Evolutionary conservation across 768 basidiomycete species (phyloP).

Genomic region (Piloderma croceum): DNA sequence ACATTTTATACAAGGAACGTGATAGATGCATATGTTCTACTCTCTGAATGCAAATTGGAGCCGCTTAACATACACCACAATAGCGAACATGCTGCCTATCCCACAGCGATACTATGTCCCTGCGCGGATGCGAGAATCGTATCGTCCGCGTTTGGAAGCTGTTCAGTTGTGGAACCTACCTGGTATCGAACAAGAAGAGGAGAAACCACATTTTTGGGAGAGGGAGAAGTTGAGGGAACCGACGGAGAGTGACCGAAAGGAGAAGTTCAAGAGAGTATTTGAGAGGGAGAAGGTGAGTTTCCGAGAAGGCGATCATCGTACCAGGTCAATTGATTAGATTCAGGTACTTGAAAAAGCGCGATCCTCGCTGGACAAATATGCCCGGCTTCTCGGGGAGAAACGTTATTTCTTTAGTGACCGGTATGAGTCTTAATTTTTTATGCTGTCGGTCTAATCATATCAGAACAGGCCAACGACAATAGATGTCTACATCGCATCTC

Average conservation of each 20-base stretch:
- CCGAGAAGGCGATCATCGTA: not conserved
- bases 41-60: constrained; percentile 59
- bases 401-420: constrained; percentile 46
- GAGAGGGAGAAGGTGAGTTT: constrained; percentile 54
- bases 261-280: constrained; percentile 49
- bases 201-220: constrained; percentile 28
- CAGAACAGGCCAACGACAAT: constrained; percentile 50
- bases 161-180: constrained; percentile 57
- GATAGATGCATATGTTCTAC: constrained; percentile 60
- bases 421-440: constrained; percentile 26
- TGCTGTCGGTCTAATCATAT: constrained; percentile 1
- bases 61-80: constrained; percentile 45
- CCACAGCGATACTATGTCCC: constrained; percentile 77
- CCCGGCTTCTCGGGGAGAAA: constrained; percentile 45
- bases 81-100: constrained; percentile 53
- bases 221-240: constrained; percentile 24
- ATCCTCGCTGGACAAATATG: constrained; percentile 51
- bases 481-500: constrained; percentile 64
- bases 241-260: constrained; percentile 29
- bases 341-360: constrained; percentile 60
- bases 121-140: constrained; percentile 49
- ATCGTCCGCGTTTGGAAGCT: constrained; percentile 53
- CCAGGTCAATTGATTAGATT: constrained; percentile 2
- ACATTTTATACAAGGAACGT: constrained; percentile 4
- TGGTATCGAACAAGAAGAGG: constrained; percentile 36